Evolutionary conservation across 1,139 yeast species (phyloP).

Genomic region (Blastobotrys illinoisensis): DNA sequence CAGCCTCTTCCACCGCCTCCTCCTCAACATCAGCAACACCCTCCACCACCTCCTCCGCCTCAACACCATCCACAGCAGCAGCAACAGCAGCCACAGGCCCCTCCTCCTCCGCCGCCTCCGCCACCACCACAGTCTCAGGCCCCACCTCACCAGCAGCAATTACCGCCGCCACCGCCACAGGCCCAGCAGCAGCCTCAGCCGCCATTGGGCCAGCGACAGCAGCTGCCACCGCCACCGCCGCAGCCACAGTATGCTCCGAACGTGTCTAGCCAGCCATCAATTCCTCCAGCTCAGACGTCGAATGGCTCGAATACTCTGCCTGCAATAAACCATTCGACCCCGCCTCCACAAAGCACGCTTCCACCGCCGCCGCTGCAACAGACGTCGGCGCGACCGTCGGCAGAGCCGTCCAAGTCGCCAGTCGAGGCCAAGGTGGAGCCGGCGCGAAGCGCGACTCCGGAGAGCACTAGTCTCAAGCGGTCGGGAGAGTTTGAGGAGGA

Average conservation of each 20-base stretch:
- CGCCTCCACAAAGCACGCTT: conserved; percentile 14
- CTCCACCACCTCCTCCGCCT: conserved; percentile 17
- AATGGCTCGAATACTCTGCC: conserved; percentile 16
- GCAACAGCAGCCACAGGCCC: conserved; percentile 12
- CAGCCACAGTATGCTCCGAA: conserved; percentile 13
- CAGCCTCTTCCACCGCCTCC: conserved; percentile 26
- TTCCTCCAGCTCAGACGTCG: conserved; percentile 19
- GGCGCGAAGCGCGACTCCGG: conserved; percentile 3
- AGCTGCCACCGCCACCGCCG: conserved; percentile 15
- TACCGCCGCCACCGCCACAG: conserved; percentile 1
- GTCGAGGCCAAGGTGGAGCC: background rate
- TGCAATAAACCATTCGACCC: conserved; percentile 1
- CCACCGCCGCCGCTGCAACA: conserved; percentile 20
- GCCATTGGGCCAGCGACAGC: conserved; percentile 24
- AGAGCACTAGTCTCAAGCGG: conserved; percentile 11
- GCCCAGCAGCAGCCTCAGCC: conserved; percentile 12
- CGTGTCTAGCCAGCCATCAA: conserved; percentile 15
- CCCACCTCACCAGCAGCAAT: conserved; percentile 23
- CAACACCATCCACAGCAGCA: conserved; percentile 20
- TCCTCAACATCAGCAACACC: conserved; percentile 25
- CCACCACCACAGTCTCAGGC: conserved; percentile 24
- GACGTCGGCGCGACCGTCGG: conserved; percentile 7
- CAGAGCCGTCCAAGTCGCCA: background rate
- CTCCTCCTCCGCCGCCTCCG: conserved; percentile 17
- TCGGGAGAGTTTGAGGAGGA: conserved; percentile 14